Conservation (phyloP, 768 basidiomycete genomes). For the Fomitopsis pulvina region DNA sequence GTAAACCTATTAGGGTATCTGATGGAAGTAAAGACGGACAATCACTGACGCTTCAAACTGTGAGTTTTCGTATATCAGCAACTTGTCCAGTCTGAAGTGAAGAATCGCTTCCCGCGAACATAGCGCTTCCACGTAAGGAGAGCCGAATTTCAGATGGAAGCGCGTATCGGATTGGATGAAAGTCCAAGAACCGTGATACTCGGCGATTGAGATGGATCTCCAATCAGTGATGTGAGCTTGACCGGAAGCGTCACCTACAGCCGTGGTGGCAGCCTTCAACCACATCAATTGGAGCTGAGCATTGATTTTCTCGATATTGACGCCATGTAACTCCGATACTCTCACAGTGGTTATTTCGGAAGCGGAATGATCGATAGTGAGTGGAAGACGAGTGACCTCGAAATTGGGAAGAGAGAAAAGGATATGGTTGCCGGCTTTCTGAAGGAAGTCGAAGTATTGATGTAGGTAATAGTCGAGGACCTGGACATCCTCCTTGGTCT, state of each 20-base stretch:
- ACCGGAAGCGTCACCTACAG: not conserved
- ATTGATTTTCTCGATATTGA: conserved; percentile 13
- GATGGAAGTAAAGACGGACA: not conserved
- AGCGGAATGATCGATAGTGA: conserved; percentile 17
- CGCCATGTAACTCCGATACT: conserved; percentile 4
- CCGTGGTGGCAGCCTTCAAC: conserved; percentile 11
- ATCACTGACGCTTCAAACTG: not conserved
- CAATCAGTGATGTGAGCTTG: not conserved
- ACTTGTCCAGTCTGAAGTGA: conserved; percentile 16
- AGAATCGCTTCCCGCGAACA: conserved; percentile 23
- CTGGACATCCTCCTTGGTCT: not conserved
- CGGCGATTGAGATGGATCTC: conserved; percentile 13
- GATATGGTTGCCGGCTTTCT: conserved; percentile 18
- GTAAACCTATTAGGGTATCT: not conserved
- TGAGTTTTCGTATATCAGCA: conserved; percentile 6
- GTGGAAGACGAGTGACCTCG: conserved; percentile 11
- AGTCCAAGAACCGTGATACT: conserved; percentile 12
- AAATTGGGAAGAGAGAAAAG: conserved; percentile 25
- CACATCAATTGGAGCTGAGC: conserved; percentile 8
- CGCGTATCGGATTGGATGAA: conserved; percentile 5
- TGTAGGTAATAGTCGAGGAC: conserved; percentile 9
- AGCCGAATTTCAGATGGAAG: conserved; percentile 18
- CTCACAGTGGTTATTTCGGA: not conserved
- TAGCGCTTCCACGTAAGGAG: conserved; percentile 16
- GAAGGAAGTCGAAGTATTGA: conserved; percentile 18